A percentile compares a stretch with the other conserved stretches of the same genome.
These are phyloP conservation scores for Clitopilus passeckerianus DNA, from an alignment of 768 basidiomycete genomes.

Conservation along the genomic window DNA sequence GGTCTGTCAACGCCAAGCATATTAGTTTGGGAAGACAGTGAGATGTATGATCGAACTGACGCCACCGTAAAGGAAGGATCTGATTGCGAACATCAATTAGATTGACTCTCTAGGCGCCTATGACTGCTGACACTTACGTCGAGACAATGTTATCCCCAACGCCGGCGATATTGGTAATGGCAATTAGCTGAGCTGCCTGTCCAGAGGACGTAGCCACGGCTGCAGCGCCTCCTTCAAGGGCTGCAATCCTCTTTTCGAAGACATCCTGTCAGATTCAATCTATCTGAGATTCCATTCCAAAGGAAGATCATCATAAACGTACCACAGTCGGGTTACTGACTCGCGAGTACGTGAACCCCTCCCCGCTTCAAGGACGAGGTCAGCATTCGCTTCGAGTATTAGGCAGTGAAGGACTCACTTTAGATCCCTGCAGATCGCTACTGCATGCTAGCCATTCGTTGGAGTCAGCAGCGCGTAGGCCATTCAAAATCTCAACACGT, in stretches of 20 bases:
- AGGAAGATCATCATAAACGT: constrained; percentile 13
- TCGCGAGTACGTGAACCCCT: constrained; percentile 63
- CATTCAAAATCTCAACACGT: constrained; percentile 7
- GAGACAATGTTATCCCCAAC: constrained; percentile 78
- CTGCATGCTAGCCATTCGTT: constrained; percentile 47
- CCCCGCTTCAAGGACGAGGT: constrained; percentile 27
- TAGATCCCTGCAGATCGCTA: constrained; percentile 59
- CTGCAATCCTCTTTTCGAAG: constrained; percentile 75
- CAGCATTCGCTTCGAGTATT: background rate
- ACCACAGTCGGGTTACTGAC: constrained; percentile 67
- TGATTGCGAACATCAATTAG: constrained; percentile 13
- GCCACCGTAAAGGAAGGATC: constrained; percentile 70
- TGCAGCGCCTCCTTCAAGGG: constrained; percentile 75
- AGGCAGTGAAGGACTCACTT: constrained; percentile 24
- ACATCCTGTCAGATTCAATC: constrained; percentile 44
- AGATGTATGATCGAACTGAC: constrained; percentile 28
- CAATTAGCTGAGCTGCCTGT: constrained; percentile 73
- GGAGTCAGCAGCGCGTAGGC: background rate
- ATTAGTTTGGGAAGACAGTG: background rate
- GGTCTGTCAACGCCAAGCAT: constrained; percentile 30
- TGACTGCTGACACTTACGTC: constrained; percentile 36
- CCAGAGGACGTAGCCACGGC: constrained; percentile 74
- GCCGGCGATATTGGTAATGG: constrained; percentile 54
- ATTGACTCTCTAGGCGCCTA: background rate
- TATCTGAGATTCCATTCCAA: background rate